phyloP scores from a whole-genome alignment of 192 early-diverging fungal species.

The Polychytrium aggregatum region DNA sequence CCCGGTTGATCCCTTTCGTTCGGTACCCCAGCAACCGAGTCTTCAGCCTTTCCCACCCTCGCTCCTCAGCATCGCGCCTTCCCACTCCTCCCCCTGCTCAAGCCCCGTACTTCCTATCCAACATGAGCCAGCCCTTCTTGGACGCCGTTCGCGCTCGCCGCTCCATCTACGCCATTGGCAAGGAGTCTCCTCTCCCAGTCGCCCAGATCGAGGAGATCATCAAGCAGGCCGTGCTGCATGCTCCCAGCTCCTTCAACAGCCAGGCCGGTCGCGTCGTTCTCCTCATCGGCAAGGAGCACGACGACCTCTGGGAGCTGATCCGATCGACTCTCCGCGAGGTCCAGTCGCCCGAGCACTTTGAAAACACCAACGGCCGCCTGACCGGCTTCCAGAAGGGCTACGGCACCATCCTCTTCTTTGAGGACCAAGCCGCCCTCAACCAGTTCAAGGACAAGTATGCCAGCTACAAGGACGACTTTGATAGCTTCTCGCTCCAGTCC shows the following conservation, averaged over 20 bases:
- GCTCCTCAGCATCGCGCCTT: too few relatives aligned
- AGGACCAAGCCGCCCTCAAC: slow-evolving; percentile 8
- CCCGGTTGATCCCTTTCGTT: too few relatives aligned
- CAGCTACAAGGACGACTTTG: slow-evolving; percentile 1
- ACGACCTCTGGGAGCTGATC: slow-evolving; percentile 14
- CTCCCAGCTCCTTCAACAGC: slow-evolving; percentile 17
- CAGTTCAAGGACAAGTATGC: slow-evolving; percentile 8
- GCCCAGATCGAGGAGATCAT: slow-evolving; percentile 14
- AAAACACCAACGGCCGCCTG: slow-evolving; percentile 1
- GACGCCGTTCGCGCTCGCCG: slow-evolving; percentile 9
- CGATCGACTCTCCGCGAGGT: not conserved
- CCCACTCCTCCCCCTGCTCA: too few relatives aligned
- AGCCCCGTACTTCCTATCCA: too few relatives aligned
- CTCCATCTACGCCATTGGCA: slow-evolving; percentile 9
- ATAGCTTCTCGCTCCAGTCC: slow-evolving; percentile 7
- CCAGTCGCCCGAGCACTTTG: slow-evolving; percentile 4
- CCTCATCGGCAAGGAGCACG: slow-evolving; percentile 14
- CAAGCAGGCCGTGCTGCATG: slow-evolving; percentile 9
- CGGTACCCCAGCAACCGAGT: too few relatives aligned
- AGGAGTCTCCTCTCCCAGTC: slow-evolving; percentile 6
- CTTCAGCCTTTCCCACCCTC: too few relatives aligned
- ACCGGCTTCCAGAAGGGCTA: slow-evolving; percentile 9
- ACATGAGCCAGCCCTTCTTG: too few relatives aligned
- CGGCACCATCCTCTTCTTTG: slow-evolving; percentile 22
- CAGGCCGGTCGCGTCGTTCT: slow-evolving; percentile 13